These are phyloP conservation scores for Salix suchowensis DNA, from an alignment of 345 rosid genomes.

Conservation along the genomic window DNA sequence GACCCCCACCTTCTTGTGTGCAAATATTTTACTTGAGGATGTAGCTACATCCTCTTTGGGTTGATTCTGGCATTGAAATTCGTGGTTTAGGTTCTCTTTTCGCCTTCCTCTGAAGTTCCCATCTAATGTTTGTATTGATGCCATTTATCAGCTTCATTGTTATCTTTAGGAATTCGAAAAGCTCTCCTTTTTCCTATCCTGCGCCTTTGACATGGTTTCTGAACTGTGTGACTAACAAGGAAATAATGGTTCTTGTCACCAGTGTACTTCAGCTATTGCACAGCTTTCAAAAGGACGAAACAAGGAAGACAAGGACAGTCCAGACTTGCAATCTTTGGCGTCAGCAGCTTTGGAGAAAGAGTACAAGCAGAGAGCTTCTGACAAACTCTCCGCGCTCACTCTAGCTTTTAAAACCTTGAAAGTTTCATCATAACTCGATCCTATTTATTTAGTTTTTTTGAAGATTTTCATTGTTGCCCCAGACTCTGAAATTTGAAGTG, in stretches of 20 bases:
- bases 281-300: constrained; percentile 73
- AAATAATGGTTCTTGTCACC: constrained; percentile 16
- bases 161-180: not conserved
- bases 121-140: not conserved
- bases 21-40: not conserved
- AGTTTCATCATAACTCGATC: constrained; percentile 31
- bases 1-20: too few relatives aligned
- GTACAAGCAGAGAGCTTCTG: constrained; percentile 74
- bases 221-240: constrained; percentile 9
- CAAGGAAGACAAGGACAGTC: constrained; percentile 83
- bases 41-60: not conserved
- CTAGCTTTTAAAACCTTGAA: constrained; percentile 74
- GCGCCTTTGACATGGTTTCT: not conserved
- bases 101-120: not conserved
- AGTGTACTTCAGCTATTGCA: constrained; percentile 78
- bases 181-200: not conserved
- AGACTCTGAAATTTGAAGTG: constrained; percentile 10
- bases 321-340: constrained; percentile 68
- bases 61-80: not conserved
- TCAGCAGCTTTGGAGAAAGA: constrained; percentile 73
- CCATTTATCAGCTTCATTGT: not conserved
- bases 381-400: constrained; percentile 57
- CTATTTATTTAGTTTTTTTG: constrained; percentile 1
- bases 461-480: constrained; percentile 11
- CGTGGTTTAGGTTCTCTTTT: not conserved